Percentiles rank a stretch among this genome's conserved stretches.
These are phyloP conservation scores for Pythium plurisporium DNA, from an alignment of 352 stramenopile species.

Conservation along the genomic window DNA sequence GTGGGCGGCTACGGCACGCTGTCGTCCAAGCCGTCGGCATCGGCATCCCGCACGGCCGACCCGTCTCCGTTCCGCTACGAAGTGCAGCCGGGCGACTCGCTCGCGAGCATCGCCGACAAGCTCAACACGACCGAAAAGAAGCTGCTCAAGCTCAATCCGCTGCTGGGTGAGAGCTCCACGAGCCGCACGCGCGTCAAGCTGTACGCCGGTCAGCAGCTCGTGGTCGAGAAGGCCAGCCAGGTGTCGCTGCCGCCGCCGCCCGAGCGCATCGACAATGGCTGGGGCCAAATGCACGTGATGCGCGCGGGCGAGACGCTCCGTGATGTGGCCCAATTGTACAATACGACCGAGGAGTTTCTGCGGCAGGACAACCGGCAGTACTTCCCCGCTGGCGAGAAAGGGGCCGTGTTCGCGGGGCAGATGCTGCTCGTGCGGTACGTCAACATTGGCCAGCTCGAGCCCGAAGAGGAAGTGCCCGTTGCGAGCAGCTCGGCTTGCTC, in stretches of 20 bases:
- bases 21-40: neutral
- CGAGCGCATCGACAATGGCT: conserved; percentile 78
- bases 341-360: conserved; percentile 75
- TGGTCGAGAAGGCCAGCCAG: conserved; percentile 61
- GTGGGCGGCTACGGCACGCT: conserved; percentile 22
- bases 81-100: conserved; percentile 57
- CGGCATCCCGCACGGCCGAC: conserved; percentile 1
- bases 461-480: conserved; percentile 14
- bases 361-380: conserved; percentile 77
- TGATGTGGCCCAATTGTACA: conserved; percentile 71
- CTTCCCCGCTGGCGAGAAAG: conserved; percentile 74
- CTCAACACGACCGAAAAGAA: conserved; percentile 49
- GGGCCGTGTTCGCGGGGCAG: conserved; percentile 56
- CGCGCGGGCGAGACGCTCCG: conserved; percentile 60
- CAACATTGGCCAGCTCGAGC: conserved; percentile 70
- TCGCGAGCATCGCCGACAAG: conserved; percentile 60
- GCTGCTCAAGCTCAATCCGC: conserved; percentile 65
- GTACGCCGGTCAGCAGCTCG: conserved; percentile 68
- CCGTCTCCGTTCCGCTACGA: conserved; percentile 70
- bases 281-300: conserved; percentile 83
- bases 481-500: neutral
- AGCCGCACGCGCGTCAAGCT: conserved; percentile 47
- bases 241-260: conserved; percentile 71
- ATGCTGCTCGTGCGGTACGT: conserved; percentile 75
- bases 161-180: conserved; percentile 30